Evolutionary conservation across 2,329 filamentous ascomycete species (phyloP), one percentile per base, ranked within the genome.

Genomic region (Sporothrix globosa): DNA sequence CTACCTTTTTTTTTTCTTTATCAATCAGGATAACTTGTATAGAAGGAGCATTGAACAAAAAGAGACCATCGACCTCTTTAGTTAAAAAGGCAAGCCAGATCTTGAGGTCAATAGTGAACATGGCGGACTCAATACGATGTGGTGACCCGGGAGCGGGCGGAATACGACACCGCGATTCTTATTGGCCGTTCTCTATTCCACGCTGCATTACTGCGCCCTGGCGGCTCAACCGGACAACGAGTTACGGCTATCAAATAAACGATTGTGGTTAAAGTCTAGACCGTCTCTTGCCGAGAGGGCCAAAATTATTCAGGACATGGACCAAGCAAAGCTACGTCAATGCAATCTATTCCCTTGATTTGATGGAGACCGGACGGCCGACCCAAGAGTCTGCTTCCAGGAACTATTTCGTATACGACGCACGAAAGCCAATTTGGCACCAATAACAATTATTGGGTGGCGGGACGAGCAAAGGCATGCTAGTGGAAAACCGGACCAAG

Each of bases 281-380:
- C 58, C 58, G 58, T 44, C 58, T n/a, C n/a, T 44, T 61, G 58
- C 58, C 58, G 39, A 61, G 34, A 6, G 58, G 34, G 6, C n/a
- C 19, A 44, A 13, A 24, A 30, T 63, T 24, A 39, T 3, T 34
- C 30, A 34, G 4, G 6, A n/a, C 27, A 44, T 24, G 34, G n/a
- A 21, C 39, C n/a, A 63, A 44, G 14, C 58, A 21, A 63, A 63
- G n/a, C 56, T 60, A 60, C 58, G 58, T 63, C 58, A 46, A 63
- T 46, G 58, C 58, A 63, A 63, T 63, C n/a, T 46, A 46, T 44
- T 63, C 7, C 21, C n/a, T 46, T 21, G n/a, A 44, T 27, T 46
- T 5, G 58, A 63, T 21, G 24, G 58, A 46, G 58, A 21, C 39
- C 46, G 39, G 58, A 46, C 30, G 19, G 19, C 14, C 19, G 56